Percentiles rank a stretch among this genome's conserved stretches.
phyloP scores from a whole-genome alignment of 768 basidiomycete genomes.

The Suillus tomentosus region DNA sequence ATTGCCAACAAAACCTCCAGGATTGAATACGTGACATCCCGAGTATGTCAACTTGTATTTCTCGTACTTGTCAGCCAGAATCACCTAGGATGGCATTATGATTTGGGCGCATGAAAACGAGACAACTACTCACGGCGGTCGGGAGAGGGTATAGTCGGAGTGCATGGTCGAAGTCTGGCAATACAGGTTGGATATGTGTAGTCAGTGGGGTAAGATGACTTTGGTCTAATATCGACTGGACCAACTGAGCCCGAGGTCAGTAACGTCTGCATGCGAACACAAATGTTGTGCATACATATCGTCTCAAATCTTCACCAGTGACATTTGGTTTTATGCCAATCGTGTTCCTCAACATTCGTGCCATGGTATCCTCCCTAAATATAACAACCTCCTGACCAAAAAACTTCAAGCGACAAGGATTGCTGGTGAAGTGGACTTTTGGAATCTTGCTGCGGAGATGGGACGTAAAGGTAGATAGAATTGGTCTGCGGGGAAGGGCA shows the following conservation, averaged over 20 bases:
- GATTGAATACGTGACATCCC: conserved; percentile 98
- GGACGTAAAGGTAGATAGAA: conserved; percentile 74
- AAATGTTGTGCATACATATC: conserved; percentile 65
- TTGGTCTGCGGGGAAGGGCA: conserved; percentile 76
- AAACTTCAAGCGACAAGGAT: conserved; percentile 94
- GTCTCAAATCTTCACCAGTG: conserved; percentile 77
- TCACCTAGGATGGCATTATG: conserved; percentile 50
- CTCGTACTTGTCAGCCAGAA: conserved; percentile 96
- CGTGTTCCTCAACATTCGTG: conserved; percentile 88
- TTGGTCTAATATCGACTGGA: conserved; percentile 96
- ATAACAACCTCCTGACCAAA: conserved; percentile 95
- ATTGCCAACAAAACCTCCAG: conserved; percentile 86
- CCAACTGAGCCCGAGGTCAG: conserved; percentile 57
- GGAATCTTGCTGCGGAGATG: conserved; percentile 75
- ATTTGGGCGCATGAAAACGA: conserved; percentile 14
- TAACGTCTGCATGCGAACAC: conserved; percentile 5
- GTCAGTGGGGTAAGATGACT: conserved; percentile 91
- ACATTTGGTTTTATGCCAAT: conserved; percentile 85
- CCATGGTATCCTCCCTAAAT: conserved; percentile 92
- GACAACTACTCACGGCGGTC: conserved; percentile 65
- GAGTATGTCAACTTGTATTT: conserved; percentile 96
- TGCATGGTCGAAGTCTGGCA: conserved; percentile 90
- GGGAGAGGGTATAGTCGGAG: conserved; percentile 93
- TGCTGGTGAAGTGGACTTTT: conserved; percentile 79
- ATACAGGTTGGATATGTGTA: conserved; percentile 78